Conservation (phyloP, 345 rosid species). For the Hirschfeldia incana region DNA sequence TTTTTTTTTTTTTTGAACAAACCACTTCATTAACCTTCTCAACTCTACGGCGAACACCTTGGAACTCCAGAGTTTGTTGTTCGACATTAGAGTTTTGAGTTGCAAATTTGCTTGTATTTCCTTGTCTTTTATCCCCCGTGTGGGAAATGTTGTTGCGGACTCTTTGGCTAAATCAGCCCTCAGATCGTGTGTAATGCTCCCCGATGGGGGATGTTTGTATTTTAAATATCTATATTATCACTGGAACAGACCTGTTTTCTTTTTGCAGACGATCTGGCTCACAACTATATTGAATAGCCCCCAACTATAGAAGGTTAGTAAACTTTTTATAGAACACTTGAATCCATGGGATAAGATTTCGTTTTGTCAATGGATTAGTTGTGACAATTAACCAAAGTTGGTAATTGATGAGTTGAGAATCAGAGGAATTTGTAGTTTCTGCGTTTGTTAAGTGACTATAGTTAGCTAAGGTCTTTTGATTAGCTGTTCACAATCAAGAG, state of each 20-base stretch:
- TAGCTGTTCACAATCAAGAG: neutral
- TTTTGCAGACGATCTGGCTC: slow-evolving; percentile 17
- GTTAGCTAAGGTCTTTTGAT: neutral
- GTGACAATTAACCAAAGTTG: neutral
- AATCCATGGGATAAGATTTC: neutral
- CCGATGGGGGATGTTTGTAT: neutral
- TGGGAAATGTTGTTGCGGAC: too few relatives aligned
- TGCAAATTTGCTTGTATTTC: too few relatives aligned
- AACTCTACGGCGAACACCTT: too few relatives aligned
- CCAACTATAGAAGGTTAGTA: slow-evolving; percentile 5
- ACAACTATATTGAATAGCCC: neutral
- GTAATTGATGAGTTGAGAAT: neutral
- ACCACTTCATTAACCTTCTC: too few relatives aligned
- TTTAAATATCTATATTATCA: neutral
- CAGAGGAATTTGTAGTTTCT: neutral
- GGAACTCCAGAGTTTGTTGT: too few relatives aligned
- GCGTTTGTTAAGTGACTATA: neutral
- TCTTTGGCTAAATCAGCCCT: too few relatives aligned
- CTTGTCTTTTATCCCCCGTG: too few relatives aligned
- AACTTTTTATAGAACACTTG: slow-evolving; percentile 13
- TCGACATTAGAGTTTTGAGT: too few relatives aligned
- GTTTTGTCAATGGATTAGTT: neutral
- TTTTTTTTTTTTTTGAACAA: too few relatives aligned
- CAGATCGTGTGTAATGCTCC: too few relatives aligned
- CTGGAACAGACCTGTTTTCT: neutral